Percentiles rank a stretch among this genome's conserved stretches.
Evolutionary conservation across 1,139 yeast genomes (phyloP).

Genomic region (Suhomyces bribrorum): DNA sequence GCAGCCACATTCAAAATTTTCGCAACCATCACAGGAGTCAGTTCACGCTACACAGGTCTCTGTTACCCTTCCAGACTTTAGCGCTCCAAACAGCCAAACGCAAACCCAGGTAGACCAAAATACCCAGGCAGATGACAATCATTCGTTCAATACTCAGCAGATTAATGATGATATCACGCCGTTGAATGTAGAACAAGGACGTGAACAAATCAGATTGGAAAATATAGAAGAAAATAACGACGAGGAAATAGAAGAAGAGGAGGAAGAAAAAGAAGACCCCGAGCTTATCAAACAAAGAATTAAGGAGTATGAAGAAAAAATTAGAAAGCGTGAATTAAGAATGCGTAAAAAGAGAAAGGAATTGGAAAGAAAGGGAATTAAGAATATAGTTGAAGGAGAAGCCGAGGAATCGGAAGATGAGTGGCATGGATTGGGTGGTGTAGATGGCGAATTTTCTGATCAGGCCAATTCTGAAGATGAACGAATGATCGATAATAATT

Average conservation of each 20-base stretch:
- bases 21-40: slow-evolving; percentile 13
- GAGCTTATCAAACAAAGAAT: slow-evolving; percentile 33
- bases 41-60: not conserved
- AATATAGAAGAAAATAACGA: slow-evolving; percentile 11
- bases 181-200: slow-evolving; percentile 27
- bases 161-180: slow-evolving; percentile 25
- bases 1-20: slow-evolving; percentile 22
- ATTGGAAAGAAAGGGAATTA: slow-evolving; percentile 52
- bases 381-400: slow-evolving; percentile 70
- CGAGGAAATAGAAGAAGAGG: slow-evolving; percentile 25
- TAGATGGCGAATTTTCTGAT: slow-evolving; percentile 69
- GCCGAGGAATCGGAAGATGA: slow-evolving; percentile 98
- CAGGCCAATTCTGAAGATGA: slow-evolving; percentile 77
- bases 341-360: slow-evolving; percentile 45
- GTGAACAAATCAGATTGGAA: slow-evolving; percentile 20
- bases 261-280: slow-evolving; percentile 24
- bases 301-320: slow-evolving; percentile 39
- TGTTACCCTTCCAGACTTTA: slow-evolving; percentile 21
- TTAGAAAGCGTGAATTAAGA: slow-evolving; percentile 40
- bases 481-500: slow-evolving; percentile 74
- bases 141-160: slow-evolving; percentile 9
- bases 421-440: slow-evolving; percentile 89
- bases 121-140: slow-evolving; percentile 20
- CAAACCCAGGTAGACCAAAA: slow-evolving; percentile 11
- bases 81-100: slow-evolving; percentile 11